These are phyloP conservation scores for Capsella rubella DNA, from an alignment of 441 rosid species.

Conservation along the genomic window DNA sequence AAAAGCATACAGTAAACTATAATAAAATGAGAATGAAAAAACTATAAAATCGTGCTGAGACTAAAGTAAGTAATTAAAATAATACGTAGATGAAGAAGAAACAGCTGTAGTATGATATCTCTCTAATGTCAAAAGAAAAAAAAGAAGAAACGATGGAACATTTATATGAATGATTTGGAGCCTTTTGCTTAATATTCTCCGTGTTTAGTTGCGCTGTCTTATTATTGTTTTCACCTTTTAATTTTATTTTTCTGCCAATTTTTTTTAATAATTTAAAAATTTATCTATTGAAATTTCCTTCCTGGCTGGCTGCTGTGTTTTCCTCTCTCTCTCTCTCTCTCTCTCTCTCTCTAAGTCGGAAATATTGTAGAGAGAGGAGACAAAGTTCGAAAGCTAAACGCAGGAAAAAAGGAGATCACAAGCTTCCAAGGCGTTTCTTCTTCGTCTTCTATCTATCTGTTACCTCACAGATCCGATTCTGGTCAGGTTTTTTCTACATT, in stretches of 20 bases:
- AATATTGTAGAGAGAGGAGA: conserved; percentile 32
- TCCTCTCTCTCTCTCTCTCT: conserved; percentile 21
- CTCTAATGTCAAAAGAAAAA: neutral
- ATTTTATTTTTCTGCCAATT: neutral
- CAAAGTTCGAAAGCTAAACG: conserved; percentile 30
- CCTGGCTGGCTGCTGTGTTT: conserved; percentile 43
- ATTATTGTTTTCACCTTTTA: neutral
- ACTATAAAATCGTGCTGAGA: conserved; percentile 25
- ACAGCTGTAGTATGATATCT: conserved; percentile 19
- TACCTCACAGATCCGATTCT: conserved; percentile 32
- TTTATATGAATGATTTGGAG: conserved; percentile 6
- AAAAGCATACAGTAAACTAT: neutral
- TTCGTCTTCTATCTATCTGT: conserved; percentile 18
- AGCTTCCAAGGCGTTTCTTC: conserved; percentile 24
- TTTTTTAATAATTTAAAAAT: conserved; percentile 4
- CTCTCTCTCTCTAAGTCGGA: conserved; percentile 25
- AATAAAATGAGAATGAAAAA: neutral
- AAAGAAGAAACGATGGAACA: conserved; percentile 1
- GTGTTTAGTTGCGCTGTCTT: conserved; percentile 34
- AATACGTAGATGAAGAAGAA: conserved; percentile 32
- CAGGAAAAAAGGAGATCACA: neutral
- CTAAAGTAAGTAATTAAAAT: conserved; percentile 28
- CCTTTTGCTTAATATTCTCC: conserved; percentile 31
- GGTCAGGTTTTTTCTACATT: conserved; percentile 16
- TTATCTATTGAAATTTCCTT: conserved; percentile 36